phyloP scores from a whole-genome alignment of 805 yeast genomes.

The Zygoascus flipseniorum region DNA sequence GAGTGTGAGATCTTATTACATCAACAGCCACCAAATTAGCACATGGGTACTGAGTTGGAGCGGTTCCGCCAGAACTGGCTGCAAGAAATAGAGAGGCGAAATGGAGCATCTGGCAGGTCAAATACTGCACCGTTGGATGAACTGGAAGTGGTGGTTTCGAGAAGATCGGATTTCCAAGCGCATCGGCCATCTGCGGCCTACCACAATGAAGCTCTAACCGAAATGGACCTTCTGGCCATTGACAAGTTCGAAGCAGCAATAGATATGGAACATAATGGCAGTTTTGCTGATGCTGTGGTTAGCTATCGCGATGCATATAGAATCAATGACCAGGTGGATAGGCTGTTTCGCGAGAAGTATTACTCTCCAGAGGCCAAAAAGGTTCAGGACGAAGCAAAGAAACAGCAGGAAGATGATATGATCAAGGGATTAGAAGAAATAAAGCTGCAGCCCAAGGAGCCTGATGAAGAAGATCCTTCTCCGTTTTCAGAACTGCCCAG shows the following conservation, averaged over 20 bases:
- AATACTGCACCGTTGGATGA: not conserved
- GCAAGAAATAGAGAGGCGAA: conserved; percentile 3
- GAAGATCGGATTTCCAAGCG: conserved; percentile 7
- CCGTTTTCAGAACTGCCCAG: conserved; percentile 19
- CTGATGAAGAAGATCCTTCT: conserved; percentile 7
- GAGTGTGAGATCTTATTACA: no score
- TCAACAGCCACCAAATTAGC: no score
- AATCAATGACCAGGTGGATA: conserved; percentile 52
- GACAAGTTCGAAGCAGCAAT: conserved; percentile 61
- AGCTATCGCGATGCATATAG: conserved; percentile 65
- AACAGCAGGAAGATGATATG: conserved; percentile 1
- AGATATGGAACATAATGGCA: conserved; percentile 62
- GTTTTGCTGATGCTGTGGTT: conserved; percentile 73
- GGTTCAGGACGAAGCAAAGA: conserved; percentile 8
- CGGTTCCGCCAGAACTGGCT: conserved; percentile 7
- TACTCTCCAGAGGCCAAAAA: conserved; percentile 13
- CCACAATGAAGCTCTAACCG: conserved; percentile 8
- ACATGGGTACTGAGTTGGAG: conserved; percentile 5
- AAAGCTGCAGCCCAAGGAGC: conserved; percentile 2
- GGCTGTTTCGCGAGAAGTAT: conserved; percentile 46
- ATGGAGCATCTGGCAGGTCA: not conserved
- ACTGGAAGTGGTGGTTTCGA: conserved; percentile 1
- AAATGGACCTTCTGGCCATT: conserved; percentile 40
- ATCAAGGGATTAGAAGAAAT: not conserved
- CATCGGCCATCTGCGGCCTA: conserved; percentile 13